Conservation (phyloP, 768 basidiomycete genomes). For the Lentinula boryana region DNA sequence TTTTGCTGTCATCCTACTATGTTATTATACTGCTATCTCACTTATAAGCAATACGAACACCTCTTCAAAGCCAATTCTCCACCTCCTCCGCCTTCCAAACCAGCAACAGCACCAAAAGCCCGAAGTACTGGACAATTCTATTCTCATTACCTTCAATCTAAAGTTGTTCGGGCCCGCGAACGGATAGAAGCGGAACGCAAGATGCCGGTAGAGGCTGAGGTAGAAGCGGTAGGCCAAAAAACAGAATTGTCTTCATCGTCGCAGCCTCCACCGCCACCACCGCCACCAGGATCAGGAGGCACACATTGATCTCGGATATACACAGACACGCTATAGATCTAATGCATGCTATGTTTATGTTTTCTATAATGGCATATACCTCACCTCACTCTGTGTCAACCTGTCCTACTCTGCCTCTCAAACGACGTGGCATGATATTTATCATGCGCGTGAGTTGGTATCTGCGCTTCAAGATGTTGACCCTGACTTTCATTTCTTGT, state of each 20-base stretch:
- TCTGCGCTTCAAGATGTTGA: no score
- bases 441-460: no score
- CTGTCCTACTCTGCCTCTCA: not conserved
- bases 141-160: slow-evolving; percentile 94
- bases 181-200: slow-evolving; percentile 85
- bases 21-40: slow-evolving; percentile 5
- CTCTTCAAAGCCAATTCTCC: slow-evolving; percentile 88
- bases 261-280: not conserved
- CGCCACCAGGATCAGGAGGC: not conserved
- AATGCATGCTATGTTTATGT: not conserved
- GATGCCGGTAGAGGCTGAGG: not conserved
- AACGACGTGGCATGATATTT: not conserved
- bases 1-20: not conserved
- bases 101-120: slow-evolving; percentile 41
- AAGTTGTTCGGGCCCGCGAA: slow-evolving; percentile 92
- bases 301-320: not conserved
- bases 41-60: slow-evolving; percentile 78
- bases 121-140: slow-evolving; percentile 39
- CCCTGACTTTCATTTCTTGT: no score
- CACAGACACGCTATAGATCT: not conserved
- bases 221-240: not conserved
- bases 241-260: not conserved
- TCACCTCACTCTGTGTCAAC: not conserved
- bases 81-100: slow-evolving; percentile 45
- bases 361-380: not conserved